Percentiles rank a stretch among this genome's conserved stretches.
Evolutionary conservation across 2,329 filamentous ascomycete genomes (phyloP).

Genomic region (Escovopsis weberi): DNA sequence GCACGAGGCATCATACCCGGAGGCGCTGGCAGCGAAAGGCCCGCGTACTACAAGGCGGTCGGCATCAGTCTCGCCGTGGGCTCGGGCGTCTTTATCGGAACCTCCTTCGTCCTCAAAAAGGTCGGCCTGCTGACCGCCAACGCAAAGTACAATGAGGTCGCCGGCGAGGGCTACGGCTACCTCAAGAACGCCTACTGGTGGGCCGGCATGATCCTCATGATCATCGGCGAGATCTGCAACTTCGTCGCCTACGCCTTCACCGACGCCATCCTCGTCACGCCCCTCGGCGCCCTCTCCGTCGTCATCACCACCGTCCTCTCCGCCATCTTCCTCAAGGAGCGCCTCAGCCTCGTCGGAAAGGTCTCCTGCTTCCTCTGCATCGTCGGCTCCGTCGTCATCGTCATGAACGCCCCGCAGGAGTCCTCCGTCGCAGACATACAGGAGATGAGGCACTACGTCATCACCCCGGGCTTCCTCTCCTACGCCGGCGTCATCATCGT

Average conservation of each 20-base stretch:
- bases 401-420: conserved; percentile 78
- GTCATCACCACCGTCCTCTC: conserved; percentile 85
- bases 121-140: conserved; percentile 82
- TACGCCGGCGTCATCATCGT: conserved; percentile 76
- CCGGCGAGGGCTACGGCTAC: conserved; percentile 93
- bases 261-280: conserved; percentile 89
- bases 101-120: conserved; percentile 94
- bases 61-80: conserved; percentile 75
- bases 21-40: conserved; percentile 18
- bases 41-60: conserved; percentile 61
- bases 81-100: conserved; percentile 84
- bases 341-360: conserved; percentile 89
- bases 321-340: conserved; percentile 89
- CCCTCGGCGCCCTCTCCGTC: conserved; percentile 78
- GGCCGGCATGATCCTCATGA: conserved; percentile 93
- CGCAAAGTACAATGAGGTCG: conserved; percentile 88
- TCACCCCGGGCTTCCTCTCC: conserved; percentile 70
- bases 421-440: conserved; percentile 79
- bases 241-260: conserved; percentile 95
- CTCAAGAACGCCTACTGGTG: conserved; percentile 94
- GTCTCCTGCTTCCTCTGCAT: conserved; percentile 94
- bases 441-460: conserved; percentile 79
- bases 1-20: conserved; percentile 3
- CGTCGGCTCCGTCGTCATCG: conserved; percentile 82
- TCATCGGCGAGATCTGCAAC: conserved; percentile 90